phyloP scores from a whole-genome alignment of 2,329 filamentous ascomycete genomes.

The Trichoderma sp. region DNA sequence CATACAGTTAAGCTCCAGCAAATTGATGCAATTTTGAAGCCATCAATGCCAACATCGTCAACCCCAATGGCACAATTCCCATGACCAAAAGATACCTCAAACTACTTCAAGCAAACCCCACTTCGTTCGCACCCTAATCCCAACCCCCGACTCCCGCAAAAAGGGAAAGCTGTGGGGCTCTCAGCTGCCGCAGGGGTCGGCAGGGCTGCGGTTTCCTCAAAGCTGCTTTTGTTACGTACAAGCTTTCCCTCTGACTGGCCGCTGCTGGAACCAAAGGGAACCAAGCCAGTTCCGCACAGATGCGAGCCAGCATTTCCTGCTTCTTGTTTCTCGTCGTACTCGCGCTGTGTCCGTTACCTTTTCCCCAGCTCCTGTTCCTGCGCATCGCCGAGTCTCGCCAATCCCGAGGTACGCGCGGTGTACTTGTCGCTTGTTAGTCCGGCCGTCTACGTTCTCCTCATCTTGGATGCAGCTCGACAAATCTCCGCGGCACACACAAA shows the following conservation, averaged over 20 bases:
- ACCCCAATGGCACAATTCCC: not conserved
- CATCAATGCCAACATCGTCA: not conserved
- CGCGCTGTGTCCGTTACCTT: not conserved
- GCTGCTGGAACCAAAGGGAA: not conserved
- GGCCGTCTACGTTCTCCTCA: not conserved
- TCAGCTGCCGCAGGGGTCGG: not conserved
- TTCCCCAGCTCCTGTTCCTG: not conserved
- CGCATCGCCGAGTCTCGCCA: not conserved
- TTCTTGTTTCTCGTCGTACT: not conserved
- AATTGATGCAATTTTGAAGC: too few species aligned
- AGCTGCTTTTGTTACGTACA: not conserved
- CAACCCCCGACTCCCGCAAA: not conserved
- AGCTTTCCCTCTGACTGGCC: not conserved
- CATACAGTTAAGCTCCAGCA: too few species aligned
- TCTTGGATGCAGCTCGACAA: conserved; percentile 17
- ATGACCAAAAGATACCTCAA: not conserved
- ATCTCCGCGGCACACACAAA: conserved; percentile 29
- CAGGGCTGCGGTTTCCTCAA: conserved; percentile 1
- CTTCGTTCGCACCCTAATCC: not conserved
- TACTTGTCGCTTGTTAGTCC: not conserved
- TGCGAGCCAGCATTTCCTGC: not conserved
- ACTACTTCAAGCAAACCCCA: not conserved
- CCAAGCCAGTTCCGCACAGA: not conserved
- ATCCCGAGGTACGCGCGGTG: not conserved
- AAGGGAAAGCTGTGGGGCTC: not conserved